phyloP scores from a whole-genome alignment of 176 grass and related monocot genomes.

The Bothriochloa decipiens region DNA sequence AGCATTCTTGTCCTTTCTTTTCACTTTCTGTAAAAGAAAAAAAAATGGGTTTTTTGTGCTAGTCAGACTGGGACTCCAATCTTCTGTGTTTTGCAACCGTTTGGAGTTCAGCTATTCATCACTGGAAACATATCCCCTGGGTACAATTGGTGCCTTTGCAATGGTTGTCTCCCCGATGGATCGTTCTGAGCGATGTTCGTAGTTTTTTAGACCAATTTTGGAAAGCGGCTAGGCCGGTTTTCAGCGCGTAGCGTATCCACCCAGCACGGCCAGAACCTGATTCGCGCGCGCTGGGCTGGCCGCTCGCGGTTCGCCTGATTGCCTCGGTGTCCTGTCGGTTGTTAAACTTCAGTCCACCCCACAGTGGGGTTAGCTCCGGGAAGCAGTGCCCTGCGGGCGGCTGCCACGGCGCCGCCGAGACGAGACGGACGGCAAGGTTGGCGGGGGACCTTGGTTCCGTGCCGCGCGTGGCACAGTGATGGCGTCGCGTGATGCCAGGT shows the following conservation, averaged over 20 bases:
- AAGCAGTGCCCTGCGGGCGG: constrained; percentile 23
- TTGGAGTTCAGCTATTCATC: neutral
- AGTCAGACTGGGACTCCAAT: neutral
- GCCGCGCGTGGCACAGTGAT: constrained; percentile 40
- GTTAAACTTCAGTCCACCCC: neutral
- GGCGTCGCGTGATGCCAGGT: neutral
- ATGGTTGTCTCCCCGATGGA: too few relatives aligned
- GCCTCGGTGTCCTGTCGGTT: constrained; percentile 14
- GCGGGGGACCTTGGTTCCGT: neutral
- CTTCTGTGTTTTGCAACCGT: neutral
- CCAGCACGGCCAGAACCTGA: constrained; percentile 17
- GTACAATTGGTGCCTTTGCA: neutral
- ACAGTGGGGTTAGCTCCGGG: neutral
- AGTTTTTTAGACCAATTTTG: too few relatives aligned
- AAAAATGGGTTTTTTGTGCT: neutral
- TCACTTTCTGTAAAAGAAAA: constrained; percentile 12
- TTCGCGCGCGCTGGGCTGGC: too few relatives aligned
- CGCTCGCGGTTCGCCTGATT: neutral
- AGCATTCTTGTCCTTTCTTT: neutral
- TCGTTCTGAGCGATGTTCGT: too few relatives aligned
- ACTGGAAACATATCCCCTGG: neutral
- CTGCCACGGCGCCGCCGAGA: neutral
- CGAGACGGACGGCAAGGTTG: neutral
- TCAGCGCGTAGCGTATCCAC: neutral
- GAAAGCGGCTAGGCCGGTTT: too few relatives aligned